A percentile compares a stretch with the other conserved stretches of the same genome.
phyloP scores from a whole-genome alignment of 140 eudicot species.

The Bidens hawaiensis region DNA sequence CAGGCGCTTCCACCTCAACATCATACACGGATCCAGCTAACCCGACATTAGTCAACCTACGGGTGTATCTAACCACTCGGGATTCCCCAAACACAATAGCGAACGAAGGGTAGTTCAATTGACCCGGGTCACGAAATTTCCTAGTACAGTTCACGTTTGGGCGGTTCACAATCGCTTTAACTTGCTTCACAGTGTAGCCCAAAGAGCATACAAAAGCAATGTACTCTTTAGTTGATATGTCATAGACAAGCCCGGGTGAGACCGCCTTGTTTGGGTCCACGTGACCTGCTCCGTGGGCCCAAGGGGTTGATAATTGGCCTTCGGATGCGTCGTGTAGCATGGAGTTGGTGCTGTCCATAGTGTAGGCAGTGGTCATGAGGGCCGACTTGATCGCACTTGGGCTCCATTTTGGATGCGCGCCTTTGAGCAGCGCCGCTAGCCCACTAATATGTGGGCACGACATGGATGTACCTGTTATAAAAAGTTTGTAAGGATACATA shows the following conservation, averaged over 20 bases:
- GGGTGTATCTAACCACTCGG: constrained; percentile 56
- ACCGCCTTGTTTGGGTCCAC: constrained; percentile 83
- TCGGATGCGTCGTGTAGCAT: constrained; percentile 70
- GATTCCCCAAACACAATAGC: constrained; percentile 60
- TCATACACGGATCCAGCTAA: constrained; percentile 42
- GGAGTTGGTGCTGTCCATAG: constrained; percentile 54
- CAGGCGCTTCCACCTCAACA: constrained; percentile 47
- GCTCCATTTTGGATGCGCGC: constrained; percentile 93
- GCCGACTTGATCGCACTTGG: constrained; percentile 94
- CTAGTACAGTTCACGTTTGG: constrained; percentile 56
- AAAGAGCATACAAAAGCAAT: constrained; percentile 71
- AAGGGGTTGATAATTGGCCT: constrained; percentile 51
- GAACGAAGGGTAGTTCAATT: constrained; percentile 85
- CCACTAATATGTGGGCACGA: constrained; percentile 98
- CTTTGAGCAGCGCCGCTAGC: constrained; percentile 72
- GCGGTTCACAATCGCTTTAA: constrained; percentile 48
- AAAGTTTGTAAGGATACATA: too few relatives aligned
- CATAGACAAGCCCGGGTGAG: constrained; percentile 85
- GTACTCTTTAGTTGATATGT: constrained; percentile 55
- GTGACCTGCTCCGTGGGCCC: constrained; percentile 81
- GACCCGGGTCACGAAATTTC: constrained; percentile 58
- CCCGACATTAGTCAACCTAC: constrained; percentile 79
- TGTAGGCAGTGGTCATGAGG: constrained; percentile 93
- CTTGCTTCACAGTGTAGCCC: constrained; percentile 41
- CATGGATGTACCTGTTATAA: constrained; percentile 97